Evolutionary conservation across 352 stramenopile species (phyloP), one percentile per base, ranked within the genome.

Genomic region (Globisporangium mamillatum): DNA sequence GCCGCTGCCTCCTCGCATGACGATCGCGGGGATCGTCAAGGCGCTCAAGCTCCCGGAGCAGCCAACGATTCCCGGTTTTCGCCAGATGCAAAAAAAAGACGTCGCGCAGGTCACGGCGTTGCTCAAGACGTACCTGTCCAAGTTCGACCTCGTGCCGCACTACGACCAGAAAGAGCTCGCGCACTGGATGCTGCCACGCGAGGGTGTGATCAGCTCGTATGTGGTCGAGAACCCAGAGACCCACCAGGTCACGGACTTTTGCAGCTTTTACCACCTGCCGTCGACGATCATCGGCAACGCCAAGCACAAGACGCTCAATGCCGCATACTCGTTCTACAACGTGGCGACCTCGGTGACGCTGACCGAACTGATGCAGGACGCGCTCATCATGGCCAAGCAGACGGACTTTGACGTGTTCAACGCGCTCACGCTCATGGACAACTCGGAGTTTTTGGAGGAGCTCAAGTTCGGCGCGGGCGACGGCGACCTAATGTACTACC

Each of bases 241-340:
- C 38, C 76, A 92, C 66, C 78, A 90, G 41, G 72, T 99, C 61
- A 99, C 91, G 32, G 96, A 99, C 77, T 89, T 99, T 53, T 95
- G 88, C 60, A 94, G 87, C 78, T 99, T 98, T 71, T 99, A 99
- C 84, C 97, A 99, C 75, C 75, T 99, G 62, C 96, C 97, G 50
- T 99, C 92, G 24, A 98, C 96, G 0, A 93, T 99, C 66, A 92
- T 99, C 38, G 89, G 93, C 56, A 88, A 99, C 77, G 71, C 88
- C 34, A 98, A 98, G 79, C 91, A 99, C 82, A 86, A 90, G 44
- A 97, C 88, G 53, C 86, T 99, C n/a, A 90, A 93, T 75, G 98
- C 98, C 1, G 97, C 94, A n/a, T 99, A 99, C 80, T 98, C 92
- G 63, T 99, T 98, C 72, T 99, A 99, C 85, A 99, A 99, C 70